Percentiles rank a stretch among this genome's conserved stretches.
Conservation (phyloP, 108 stramenopile species). For the Cyclotella distinguenda region DNA sequence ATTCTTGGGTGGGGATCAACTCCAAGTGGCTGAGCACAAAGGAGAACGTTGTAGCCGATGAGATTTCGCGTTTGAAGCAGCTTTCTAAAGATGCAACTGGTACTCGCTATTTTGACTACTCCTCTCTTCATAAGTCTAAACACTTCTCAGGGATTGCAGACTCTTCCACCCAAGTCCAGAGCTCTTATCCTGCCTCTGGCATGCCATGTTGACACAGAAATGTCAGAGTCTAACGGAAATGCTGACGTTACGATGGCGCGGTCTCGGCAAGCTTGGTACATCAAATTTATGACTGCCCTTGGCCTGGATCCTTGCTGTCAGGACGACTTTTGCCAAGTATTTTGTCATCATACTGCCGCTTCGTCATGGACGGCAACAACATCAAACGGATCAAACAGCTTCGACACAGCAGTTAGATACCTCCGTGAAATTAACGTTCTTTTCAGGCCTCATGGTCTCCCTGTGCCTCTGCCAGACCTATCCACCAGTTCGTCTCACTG, state of each 20-base stretch:
- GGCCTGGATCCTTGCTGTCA: background rate
- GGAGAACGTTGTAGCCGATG: slow-evolving; percentile 27
- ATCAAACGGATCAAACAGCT: too few relatives aligned
- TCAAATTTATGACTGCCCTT: background rate
- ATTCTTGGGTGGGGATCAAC: slow-evolving; percentile 13
- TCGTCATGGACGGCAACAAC: too few relatives aligned
- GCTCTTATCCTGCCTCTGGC: slow-evolving; percentile 6
- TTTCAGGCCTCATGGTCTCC: background rate
- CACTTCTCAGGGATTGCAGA: background rate
- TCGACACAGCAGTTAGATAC: too few relatives aligned
- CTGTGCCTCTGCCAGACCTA: too few relatives aligned
- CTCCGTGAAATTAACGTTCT: too few relatives aligned
- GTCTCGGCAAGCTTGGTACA: slow-evolving; percentile 9
- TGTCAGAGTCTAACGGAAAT: slow-evolving; percentile 3
- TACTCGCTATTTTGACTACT: slow-evolving; percentile 4
- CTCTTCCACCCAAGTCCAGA: slow-evolving; percentile 3
- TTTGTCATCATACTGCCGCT: too few relatives aligned
- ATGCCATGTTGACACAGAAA: slow-evolving; percentile 1
- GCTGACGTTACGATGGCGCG: background rate
- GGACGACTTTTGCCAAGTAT: background rate
- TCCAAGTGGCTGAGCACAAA: slow-evolving; percentile 3
- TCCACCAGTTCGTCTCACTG: too few relatives aligned
- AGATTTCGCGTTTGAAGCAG: slow-evolving; percentile 23
- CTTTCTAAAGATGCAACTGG: background rate
- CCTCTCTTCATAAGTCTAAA: slow-evolving; percentile 14